These are phyloP conservation scores for Suillus spraguei DNA, from an alignment of 768 basidiomycete genomes.

Conservation along the genomic window DNA sequence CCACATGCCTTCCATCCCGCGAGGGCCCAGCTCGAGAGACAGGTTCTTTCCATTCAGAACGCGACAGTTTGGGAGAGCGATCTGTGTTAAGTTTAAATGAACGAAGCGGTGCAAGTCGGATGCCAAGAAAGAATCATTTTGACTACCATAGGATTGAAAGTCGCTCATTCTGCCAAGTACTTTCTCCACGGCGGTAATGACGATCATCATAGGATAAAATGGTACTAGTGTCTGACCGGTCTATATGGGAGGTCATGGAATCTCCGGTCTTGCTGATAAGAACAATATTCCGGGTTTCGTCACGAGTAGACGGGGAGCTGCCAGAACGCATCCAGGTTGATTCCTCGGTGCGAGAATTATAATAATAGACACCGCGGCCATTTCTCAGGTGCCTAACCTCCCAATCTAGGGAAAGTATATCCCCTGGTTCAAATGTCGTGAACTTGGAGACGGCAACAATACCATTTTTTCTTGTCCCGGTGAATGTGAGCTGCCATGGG, in stretches of 20 bases:
- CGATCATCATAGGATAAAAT: slow-evolving; percentile 59
- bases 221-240: slow-evolving; percentile 29
- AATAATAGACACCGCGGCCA: slow-evolving; percentile 55
- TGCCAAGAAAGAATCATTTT: slow-evolving; percentile 29
- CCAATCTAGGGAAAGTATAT: slow-evolving; percentile 58
- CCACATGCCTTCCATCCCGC: slow-evolving; percentile 21
- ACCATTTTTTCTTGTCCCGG: slow-evolving; percentile 47
- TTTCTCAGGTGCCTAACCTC: slow-evolving; percentile 56
- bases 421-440: slow-evolving; percentile 29
- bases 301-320: slow-evolving; percentile 29
- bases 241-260: slow-evolving; percentile 26
- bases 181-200: slow-evolving; percentile 59
- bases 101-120: not conserved
- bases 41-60: slow-evolving; percentile 2
- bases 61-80: not conserved
- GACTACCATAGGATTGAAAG: slow-evolving; percentile 20
- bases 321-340: slow-evolving; percentile 61
- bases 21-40: slow-evolving; percentile 18
- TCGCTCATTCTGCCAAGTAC: slow-evolving; percentile 31
- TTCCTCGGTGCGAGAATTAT: slow-evolving; percentile 55
- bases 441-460: slow-evolving; percentile 22
- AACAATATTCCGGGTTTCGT: slow-evolving; percentile 29
- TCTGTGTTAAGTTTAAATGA: not conserved
- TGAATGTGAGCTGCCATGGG: slow-evolving; percentile 54
- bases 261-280: slow-evolving; percentile 28